Percentiles rank a stretch among this genome's conserved stretches.
Conservation (phyloP, 2,329 filamentous ascomycete species). For the Neospermospora avenae region DNA sequence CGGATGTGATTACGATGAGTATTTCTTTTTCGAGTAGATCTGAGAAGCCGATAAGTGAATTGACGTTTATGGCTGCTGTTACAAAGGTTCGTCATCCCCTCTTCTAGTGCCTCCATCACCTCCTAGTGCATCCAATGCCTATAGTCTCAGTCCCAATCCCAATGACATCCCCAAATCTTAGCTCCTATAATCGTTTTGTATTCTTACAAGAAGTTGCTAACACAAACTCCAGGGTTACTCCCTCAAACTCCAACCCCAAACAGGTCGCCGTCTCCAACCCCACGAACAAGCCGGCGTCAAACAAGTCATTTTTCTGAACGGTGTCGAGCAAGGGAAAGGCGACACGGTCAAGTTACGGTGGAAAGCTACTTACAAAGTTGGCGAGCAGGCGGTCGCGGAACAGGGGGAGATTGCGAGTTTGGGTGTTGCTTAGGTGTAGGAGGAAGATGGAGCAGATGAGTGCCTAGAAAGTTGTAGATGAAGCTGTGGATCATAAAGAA, state of each 20-base stretch:
- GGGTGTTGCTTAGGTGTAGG: slow-evolving; percentile 56
- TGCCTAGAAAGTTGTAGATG: too few relatives aligned
- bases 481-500: not conserved
- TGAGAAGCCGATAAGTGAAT: slow-evolving; percentile 65
- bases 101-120: too few relatives aligned
- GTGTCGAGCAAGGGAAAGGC: slow-evolving; percentile 68
- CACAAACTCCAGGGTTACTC: slow-evolving; percentile 65
- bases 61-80: slow-evolving; percentile 90
- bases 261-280: slow-evolving; percentile 70
- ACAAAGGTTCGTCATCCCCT: too few relatives aligned
- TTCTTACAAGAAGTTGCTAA: too few relatives aligned
- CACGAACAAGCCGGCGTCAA: slow-evolving; percentile 70
- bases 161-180: too few relatives aligned
- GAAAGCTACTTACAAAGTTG: slow-evolving; percentile 77
- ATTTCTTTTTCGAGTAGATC: slow-evolving; percentile 85
- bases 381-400: slow-evolving; percentile 65
- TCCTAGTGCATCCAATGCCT: too few relatives aligned
- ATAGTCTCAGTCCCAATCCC: too few relatives aligned
- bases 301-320: slow-evolving; percentile 75
- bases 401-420: slow-evolving; percentile 82
- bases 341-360: slow-evolving; percentile 84
- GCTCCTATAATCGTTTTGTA: too few relatives aligned
- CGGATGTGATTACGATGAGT: slow-evolving; percentile 59
- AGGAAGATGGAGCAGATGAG: not conserved
- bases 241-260: slow-evolving; percentile 80